A percentile compares a stretch with the other conserved stretches of the same genome.
phyloP scores from a whole-genome alignment of 805 yeast species.

The Schizosaccharomyces octosporus region DNA sequence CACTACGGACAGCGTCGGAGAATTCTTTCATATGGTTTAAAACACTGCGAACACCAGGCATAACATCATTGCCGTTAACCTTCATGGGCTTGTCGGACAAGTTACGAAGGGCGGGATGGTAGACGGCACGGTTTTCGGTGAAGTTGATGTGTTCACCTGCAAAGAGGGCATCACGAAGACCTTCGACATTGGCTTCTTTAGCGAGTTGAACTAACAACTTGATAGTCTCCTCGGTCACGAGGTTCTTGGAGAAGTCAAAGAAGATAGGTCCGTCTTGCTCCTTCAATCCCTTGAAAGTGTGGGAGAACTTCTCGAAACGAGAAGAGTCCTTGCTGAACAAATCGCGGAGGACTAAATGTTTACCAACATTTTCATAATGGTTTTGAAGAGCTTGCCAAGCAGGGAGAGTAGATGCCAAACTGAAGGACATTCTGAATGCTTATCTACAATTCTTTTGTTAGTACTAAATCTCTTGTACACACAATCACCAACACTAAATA shows the following conservation, averaged over 20 bases:
- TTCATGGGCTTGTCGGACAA: constrained; percentile 59
- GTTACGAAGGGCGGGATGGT: constrained; percentile 90
- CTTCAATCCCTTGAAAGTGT: constrained; percentile 38
- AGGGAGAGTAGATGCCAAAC: constrained; percentile 45
- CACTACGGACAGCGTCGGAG: constrained; percentile 70
- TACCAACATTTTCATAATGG: constrained; percentile 45
- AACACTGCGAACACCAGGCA: constrained; percentile 76
- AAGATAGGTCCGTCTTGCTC: constrained; percentile 69
- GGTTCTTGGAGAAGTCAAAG: constrained; percentile 87
- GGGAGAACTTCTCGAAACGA: constrained; percentile 54
- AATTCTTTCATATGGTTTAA: constrained; percentile 92
- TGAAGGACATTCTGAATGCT: constrained; percentile 18
- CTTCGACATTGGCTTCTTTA: constrained; percentile 67
- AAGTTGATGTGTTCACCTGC: constrained; percentile 80
- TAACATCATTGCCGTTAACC: constrained; percentile 75
- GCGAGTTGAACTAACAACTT: constrained; percentile 50
- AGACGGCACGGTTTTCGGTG: constrained; percentile 93
- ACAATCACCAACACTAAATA: no score
- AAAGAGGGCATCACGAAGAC: constrained; percentile 74
- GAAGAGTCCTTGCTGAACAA: constrained; percentile 52
- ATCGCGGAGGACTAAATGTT: constrained; percentile 41
- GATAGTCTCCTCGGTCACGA: constrained; percentile 66
- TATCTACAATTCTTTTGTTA: no score
- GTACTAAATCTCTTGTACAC: no score
- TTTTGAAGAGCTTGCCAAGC: constrained; percentile 63